These are phyloP conservation scores for Colletotrichum costaricense DNA, from an alignment of 2,329 filamentous ascomycete species.

Conservation along the genomic window DNA sequence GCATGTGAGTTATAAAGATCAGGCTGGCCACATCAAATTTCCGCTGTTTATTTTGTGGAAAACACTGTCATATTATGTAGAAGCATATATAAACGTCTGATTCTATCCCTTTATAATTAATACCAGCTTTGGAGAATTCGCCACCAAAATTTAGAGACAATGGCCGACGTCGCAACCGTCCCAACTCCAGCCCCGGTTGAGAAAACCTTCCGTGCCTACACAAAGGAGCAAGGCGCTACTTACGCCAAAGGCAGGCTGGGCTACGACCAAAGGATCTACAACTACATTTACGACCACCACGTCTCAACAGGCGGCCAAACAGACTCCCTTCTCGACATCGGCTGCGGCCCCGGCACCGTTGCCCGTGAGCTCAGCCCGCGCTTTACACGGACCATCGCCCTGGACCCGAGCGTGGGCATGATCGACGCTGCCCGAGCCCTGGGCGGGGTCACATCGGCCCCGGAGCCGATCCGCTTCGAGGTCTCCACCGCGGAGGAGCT, in stretches of 20 bases:
- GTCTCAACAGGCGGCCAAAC: conserved; percentile 55
- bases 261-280: conserved; percentile 60
- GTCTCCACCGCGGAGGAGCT: conserved; percentile 58
- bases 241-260: conserved; percentile 55
- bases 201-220: conserved; percentile 59
- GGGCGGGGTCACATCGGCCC: conserved; percentile 42
- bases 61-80: background rate
- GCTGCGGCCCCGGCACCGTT: conserved; percentile 66
- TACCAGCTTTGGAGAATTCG: background rate
- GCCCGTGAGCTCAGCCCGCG: conserved; percentile 55
- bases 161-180: conserved; percentile 15
- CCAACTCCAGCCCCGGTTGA: conserved; percentile 13
- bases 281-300: conserved; percentile 59
- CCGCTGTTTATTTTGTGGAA: background rate
- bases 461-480: conserved; percentile 51
- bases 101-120: background rate
- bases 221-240: conserved; percentile 51
- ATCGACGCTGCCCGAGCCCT: conserved; percentile 56
- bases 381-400: conserved; percentile 59
- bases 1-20: conserved; percentile 15
- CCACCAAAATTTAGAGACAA: background rate
- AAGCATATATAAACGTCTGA: background rate
- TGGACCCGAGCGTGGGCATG: conserved; percentile 66
- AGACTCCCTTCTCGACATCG: conserved; percentile 61
- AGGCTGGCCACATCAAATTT: background rate